Evolutionary conservation across 1,139 yeast species (phyloP).

Genomic region (Blastobotrys buckinghamii): DNA sequence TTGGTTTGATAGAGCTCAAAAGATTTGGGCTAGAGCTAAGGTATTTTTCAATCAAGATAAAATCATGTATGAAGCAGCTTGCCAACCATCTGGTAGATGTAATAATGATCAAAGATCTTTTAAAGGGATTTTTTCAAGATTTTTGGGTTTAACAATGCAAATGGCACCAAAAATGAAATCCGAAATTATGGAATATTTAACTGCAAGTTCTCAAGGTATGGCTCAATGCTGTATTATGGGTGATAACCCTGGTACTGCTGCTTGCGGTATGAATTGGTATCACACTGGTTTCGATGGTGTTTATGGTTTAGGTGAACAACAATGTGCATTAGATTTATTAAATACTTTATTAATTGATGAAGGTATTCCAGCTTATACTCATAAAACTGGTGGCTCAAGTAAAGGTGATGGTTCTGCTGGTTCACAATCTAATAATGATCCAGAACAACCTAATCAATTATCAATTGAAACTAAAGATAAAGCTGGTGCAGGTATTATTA

Average conservation of each 20-base stretch:
- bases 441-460: slow-evolving; percentile 34
- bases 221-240: slow-evolving; percentile 49
- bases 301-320: slow-evolving; percentile 76
- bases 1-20: slow-evolving; percentile 53
- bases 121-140: slow-evolving; percentile 65
- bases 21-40: slow-evolving; percentile 49
- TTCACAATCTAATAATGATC: slow-evolving; percentile 3
- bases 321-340: slow-evolving; percentile 68
- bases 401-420: slow-evolving; percentile 33
- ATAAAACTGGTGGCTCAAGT: slow-evolving; percentile 44
- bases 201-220: slow-evolving; percentile 56
- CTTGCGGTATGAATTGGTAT: slow-evolving; percentile 69
- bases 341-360: slow-evolving; percentile 39
- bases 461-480: slow-evolving; percentile 54
- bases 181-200: slow-evolving; percentile 42
- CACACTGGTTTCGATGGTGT: slow-evolving; percentile 51
- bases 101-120: slow-evolving; percentile 73
- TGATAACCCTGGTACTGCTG: slow-evolving; percentile 58
- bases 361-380: slow-evolving; percentile 40
- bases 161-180: slow-evolving; percentile 47
- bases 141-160: slow-evolving; percentile 53
- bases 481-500: slow-evolving; percentile 87
- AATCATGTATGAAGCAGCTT: slow-evolving; percentile 62
- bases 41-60: slow-evolving; percentile 42
- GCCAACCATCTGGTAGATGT: slow-evolving; percentile 54